Evolutionary conservation across 805 yeast species (phyloP), one percentile per base, ranked within the genome.

Genomic region (Metschnikowia amazonensis): DNA sequence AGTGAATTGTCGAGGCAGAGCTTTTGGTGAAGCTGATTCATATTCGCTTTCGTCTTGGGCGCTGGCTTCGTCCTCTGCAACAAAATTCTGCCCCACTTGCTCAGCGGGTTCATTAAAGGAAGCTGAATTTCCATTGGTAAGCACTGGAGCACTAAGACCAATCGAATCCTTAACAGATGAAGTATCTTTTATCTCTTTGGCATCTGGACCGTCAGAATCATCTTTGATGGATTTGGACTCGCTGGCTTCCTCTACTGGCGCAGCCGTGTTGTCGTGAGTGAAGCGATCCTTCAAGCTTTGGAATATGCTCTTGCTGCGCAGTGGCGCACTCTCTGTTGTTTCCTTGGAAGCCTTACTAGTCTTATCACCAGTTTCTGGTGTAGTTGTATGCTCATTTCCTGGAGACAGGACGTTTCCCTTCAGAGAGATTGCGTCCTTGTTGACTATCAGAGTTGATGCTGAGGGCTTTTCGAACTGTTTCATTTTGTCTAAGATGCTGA

Each of bases 281-380:
- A 66, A 58, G 41, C 65, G 57, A 36, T 66, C 67, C 23, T 65
- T 60, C 39, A 68, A 56, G 42, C 66, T 60, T 46, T 65, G 70
- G 50, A 67, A 67, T n/a, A 67, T 50, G 17, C 70, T 66, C 43
- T 56, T 65, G 17, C 57, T 59, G 24, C 53, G 51, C 16, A 50
- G 42, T 9, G 52, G 57, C 4, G 43, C 45, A 23, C 34, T 38
- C 5, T 55, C 47, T 8, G n/a, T 11, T 9, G 14, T 9, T 33
- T 42, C 36, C 14, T 36, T 46, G 5, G 45, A 24, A 23, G 45
- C 24, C 3, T 18, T 29, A 7, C 24, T 11, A 7, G 16, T 39
- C 5, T 6, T 20, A 10, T 27, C 31, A 8, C 29, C 16, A n/a
- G 17, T 14, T 11, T 42, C 45, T 34, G 31, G 20, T 4, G 16